Conservation (phyloP, 176 grass and related monocot genomes). For the Puccinellia tenuiflora region DNA sequence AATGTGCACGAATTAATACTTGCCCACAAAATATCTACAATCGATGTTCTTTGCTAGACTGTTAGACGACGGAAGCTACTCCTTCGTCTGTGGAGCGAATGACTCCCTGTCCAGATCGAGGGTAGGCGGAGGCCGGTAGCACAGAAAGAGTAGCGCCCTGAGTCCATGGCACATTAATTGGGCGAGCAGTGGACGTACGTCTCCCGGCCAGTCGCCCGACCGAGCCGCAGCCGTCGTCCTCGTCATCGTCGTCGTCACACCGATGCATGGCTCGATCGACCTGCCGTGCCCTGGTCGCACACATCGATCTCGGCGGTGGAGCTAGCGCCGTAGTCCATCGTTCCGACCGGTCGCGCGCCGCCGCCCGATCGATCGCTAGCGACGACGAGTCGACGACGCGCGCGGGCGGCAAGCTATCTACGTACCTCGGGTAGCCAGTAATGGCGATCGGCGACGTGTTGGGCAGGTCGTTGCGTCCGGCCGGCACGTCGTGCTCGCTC, state of each 20-base stretch:
- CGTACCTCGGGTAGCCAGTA: neutral
- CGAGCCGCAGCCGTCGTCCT: neutral
- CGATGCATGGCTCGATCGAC: neutral
- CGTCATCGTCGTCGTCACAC: slow-evolving; percentile 11
- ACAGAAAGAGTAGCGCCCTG: neutral
- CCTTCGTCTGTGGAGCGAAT: neutral
- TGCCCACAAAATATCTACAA: too few relatives aligned
- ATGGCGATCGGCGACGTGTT: slow-evolving; percentile 3
- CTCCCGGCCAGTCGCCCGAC: neutral
- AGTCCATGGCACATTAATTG: slow-evolving; percentile 1
- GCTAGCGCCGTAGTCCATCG: neutral
- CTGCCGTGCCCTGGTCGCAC: neutral
- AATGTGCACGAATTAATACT: too few relatives aligned
- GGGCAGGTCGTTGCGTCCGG: slow-evolving; percentile 15
- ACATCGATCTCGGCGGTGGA: neutral
- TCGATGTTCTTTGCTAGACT: too few relatives aligned
- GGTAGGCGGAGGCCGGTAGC: neutral
- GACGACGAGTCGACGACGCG: neutral
- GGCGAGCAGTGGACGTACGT: neutral
- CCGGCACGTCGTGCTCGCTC: slow-evolving; percentile 23
- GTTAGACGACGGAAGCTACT: too few relatives aligned
- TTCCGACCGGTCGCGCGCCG: neutral
- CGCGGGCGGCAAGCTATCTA: neutral
- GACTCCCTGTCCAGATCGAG: neutral
- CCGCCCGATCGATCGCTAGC: neutral